Base-by-base conservation (phyloP, 805 yeast genomes). In the Pichia ethanolica region DNA sequence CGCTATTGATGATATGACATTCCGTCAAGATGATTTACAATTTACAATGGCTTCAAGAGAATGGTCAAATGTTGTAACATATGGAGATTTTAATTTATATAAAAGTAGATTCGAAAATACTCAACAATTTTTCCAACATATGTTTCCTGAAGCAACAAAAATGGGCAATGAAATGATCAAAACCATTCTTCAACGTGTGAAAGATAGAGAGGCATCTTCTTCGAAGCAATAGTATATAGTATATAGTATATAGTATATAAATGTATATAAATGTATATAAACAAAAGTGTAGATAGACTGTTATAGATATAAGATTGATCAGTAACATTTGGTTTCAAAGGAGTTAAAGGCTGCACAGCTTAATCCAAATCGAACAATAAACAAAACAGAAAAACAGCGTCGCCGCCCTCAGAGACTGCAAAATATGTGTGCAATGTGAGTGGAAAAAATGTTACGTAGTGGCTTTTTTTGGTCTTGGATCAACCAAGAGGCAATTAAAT, bases 111-210 rank as follows among this genome's bases (percentile, higher is more conserved):
- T 93, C 64, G 90, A 83, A 57, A 75, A 75, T 42, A 86, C 95
- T 0, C 97, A 89, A 62, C 62, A 71, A n/a, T 93, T 86, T 65
- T 93, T 93, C 68, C 69, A 76, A 53, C 95, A 89, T 11, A 90
- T 83, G 86, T 76, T 90, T 48, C 81, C 89, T 3, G 96, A 90
- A 59, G 97, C 97, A 9, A 86, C 83, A 56, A 78, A 75, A 43
- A 73, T 89, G 42, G 98, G 98, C 10, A 93, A 91, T 67, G 96
- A 88, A 57, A 91, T 91, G 99, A 86, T 93, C 54, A 80, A 79
- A 61, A 86, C 88, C 9, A 88, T 89, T 35, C 68, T 83, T 39
- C 49, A 63, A 40, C 57, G 68, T 32, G 71, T 61, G 3, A 56
- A 55, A 30, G 66, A 65, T 12, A 52, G 53, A 27, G 64, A 62